Evolutionary conservation across 2,329 filamentous ascomycete genomes (phyloP), one percentile per base, ranked within the genome.

Genomic region (Penicillium crustosum): DNA sequence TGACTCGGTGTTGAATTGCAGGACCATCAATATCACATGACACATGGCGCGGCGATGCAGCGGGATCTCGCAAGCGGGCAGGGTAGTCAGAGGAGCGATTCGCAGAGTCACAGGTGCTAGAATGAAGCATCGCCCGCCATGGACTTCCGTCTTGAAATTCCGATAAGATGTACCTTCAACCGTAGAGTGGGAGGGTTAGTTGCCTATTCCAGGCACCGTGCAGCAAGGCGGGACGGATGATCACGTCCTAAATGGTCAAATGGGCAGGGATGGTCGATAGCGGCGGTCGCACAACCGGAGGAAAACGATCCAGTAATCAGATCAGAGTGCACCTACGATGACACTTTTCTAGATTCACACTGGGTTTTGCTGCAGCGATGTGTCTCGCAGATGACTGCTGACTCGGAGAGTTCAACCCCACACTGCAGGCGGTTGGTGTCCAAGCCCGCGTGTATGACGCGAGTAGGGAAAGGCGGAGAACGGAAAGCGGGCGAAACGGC

Each of bases 81-180:
- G 60, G 13, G 25, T 42, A 47, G 42, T 55, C 47, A 43, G 50
- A 47, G 8, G 53, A 49, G 7, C 19, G 19, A 42, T 53, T 53
- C 42, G 49, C 38, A 48, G 44, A 60, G 33, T 48, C 15, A 55
- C 53, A 49, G 53, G 58, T 42, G 47, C 55, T 50, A 41, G 57
- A 60, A 63, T 61, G 50, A 45, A 59, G 53, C 60, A 65, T 66
- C 51, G 56, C 53, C 62, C 59, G 59, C 47, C 59, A 65, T 62
- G 43, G n/a, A 53, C 17, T 21, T 47, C 50, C 10, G 43, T 55
- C 45, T 47, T 51, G 41, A 54, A 43, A 25, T 6, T 8, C 15
- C 9, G 23, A 29, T 45, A 44, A 27, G 23, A 27, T 27, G 15
- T 10, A 10, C 9, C 25, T 31, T 31, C 10, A 8, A 31, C 15